phyloP scores from a whole-genome alignment of 2,329 filamentous ascomycete genomes.

The Epichloe aotearoae region DNA sequence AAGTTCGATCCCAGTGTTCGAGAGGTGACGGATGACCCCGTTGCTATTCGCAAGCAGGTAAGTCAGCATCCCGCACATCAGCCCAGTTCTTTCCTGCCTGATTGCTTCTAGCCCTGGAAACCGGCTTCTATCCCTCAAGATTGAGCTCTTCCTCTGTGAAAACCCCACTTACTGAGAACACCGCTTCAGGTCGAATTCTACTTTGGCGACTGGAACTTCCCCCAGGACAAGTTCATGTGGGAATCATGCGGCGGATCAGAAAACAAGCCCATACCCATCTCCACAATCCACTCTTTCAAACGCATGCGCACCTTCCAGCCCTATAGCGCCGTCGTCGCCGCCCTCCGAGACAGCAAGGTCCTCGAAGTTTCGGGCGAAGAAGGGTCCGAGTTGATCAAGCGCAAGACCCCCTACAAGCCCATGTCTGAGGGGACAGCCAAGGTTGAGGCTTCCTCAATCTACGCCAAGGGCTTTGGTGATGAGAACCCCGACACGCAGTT shows the following conservation, averaged over 20 bases:
- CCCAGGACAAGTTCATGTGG: constrained; percentile 79
- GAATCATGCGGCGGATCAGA: constrained; percentile 60
- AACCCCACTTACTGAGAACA: not conserved
- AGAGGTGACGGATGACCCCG: constrained; percentile 62
- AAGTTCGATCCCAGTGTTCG: constrained; percentile 59
- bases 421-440: constrained; percentile 46
- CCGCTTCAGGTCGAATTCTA: constrained; percentile 73
- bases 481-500: constrained; percentile 79
- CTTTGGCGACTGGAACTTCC: constrained; percentile 88
- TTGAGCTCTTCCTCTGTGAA: not conserved
- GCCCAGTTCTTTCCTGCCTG: too few relatives aligned
- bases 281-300: constrained; percentile 73
- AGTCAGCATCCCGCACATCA: constrained; percentile 6
- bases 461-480: constrained; percentile 86
- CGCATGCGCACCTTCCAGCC: constrained; percentile 94
- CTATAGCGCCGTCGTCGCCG: constrained; percentile 68
- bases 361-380: constrained; percentile 64
- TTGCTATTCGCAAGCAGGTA: constrained; percentile 74
- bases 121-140: not conserved
- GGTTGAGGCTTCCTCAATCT: constrained; percentile 63
- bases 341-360: constrained; percentile 62
- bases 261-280: constrained; percentile 71
- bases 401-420: constrained; percentile 57
- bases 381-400: constrained; percentile 57
- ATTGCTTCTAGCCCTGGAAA: not conserved